Conservation (phyloP, 768 basidiomycete genomes). For the Trichaptum fuscoviolaceum region DNA sequence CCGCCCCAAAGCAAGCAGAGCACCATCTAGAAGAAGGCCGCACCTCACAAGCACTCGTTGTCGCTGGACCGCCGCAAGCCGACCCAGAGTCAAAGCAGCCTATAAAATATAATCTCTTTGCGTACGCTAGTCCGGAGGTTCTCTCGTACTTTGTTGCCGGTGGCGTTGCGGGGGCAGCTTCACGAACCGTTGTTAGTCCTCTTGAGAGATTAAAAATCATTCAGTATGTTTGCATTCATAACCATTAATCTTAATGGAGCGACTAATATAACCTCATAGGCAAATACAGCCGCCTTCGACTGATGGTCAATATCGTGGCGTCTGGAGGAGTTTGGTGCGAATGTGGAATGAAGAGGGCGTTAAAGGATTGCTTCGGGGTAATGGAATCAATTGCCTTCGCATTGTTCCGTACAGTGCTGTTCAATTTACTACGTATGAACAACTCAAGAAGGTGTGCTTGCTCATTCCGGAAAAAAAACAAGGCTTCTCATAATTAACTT, state of each 20-base stretch:
- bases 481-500: slow-evolving; percentile 23
- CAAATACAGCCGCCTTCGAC: slow-evolving; percentile 80
- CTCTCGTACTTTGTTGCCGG: slow-evolving; percentile 51
- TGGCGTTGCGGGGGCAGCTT: slow-evolving; percentile 57
- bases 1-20: neutral
- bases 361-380: slow-evolving; percentile 90
- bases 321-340: slow-evolving; percentile 75
- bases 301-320: slow-evolving; percentile 71
- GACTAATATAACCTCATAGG: slow-evolving; percentile 33
- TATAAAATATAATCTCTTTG: neutral
- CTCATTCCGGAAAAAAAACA: neutral
- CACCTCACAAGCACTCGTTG: neutral
- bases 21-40: neutral
- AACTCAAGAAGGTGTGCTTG: slow-evolving; percentile 69
- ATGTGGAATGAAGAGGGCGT: slow-evolving; percentile 96
- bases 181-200: slow-evolving; percentile 88
- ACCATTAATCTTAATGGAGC: neutral
- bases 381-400: slow-evolving; percentile 84
- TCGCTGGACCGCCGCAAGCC: neutral
- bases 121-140: slow-evolving; percentile 26
- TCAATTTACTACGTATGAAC: slow-evolving; percentile 86
- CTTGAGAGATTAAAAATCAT: slow-evolving; percentile 95
- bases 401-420: slow-evolving; percentile 93
- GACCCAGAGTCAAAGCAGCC: neutral
- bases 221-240: slow-evolving; percentile 51